These are phyloP conservation scores for Trypanosoma boissoni DNA, from an alignment of 208 protist species.

Conservation along the genomic window DNA sequence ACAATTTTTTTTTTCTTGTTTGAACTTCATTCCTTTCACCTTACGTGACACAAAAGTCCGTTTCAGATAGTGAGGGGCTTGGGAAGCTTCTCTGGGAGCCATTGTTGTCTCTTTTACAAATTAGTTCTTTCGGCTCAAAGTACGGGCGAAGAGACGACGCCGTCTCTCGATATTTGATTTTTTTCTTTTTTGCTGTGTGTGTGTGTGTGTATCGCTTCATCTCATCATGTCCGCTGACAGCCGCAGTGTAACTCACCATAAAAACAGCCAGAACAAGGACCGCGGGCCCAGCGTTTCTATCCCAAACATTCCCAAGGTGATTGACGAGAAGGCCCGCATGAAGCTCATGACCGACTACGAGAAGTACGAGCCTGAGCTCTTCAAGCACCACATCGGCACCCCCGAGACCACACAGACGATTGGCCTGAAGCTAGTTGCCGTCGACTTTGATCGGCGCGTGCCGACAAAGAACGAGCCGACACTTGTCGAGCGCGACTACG, in stretches of 20 bases:
- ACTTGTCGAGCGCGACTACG: conserved; percentile 57
- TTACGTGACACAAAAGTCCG: too few relatives aligned
- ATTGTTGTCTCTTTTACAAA: too few relatives aligned
- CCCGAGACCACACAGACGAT: conserved; percentile 68
- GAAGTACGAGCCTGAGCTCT: conserved; percentile 84
- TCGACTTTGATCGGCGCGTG: conserved; percentile 67
- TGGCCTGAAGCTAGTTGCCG: conserved; percentile 51
- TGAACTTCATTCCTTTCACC: too few relatives aligned
- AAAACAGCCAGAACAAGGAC: conserved; percentile 17
- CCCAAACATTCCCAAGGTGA: conserved; percentile 83
- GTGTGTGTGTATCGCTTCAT: conserved; percentile 4
- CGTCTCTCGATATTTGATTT: too few relatives aligned
- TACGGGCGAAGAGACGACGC: too few relatives aligned
- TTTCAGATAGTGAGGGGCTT: too few relatives aligned
- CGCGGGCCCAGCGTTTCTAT: conserved; percentile 41
- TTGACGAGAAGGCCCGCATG: conserved; percentile 67
- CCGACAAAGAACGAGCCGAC: conserved; percentile 59
- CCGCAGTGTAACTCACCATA: too few relatives aligned
- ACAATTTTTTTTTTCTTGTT: too few relatives aligned
- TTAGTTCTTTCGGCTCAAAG: too few relatives aligned
- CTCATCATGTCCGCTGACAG: neutral
- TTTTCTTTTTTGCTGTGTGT: neutral
- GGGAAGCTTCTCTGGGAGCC: too few relatives aligned
- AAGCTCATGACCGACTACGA: conserved; percentile 88
- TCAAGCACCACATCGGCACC: conserved; percentile 78